Evolutionary conservation across 495 filamentous ascomycete genomes (phyloP), one percentile per base, ranked within the genome.

Genomic region (Glarea lozoyensis): DNA sequence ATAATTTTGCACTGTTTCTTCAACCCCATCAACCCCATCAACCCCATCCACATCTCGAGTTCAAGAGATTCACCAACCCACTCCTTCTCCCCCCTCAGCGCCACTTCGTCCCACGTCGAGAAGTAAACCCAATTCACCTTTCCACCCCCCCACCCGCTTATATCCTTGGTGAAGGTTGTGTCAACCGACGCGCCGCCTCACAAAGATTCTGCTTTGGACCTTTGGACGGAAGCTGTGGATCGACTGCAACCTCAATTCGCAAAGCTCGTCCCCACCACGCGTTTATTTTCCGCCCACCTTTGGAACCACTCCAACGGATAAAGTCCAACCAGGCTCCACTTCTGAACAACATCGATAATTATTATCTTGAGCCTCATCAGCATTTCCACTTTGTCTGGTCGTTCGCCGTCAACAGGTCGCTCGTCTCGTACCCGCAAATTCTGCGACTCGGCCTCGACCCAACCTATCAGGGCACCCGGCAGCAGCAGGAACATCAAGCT

Each of bases 321-420:
- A 54, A 54, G 43, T 42, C 46, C 36, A 41, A 16, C 15, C 29
- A 27, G 42, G 47, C 30, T 50, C 52, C 52, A 55, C 52, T 50
- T 37, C 4, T 54, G 40, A 50, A 40, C 19, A 40, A 30, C 25
- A 38, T 41, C 52, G 48, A 47, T 48, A 50, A 25, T 23, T 19
- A 29, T 37, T 20, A 38, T 31, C 30, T 46, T 50, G 42, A 50
- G 51, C 51, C 46, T 49, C 51, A 52, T 20, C 11, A 22, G 24
- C 23, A 10, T 18, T 40, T 27, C n/a, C 45, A 22, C 45, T 31
- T 20, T 17, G 13, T 10, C 13, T 22, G 19, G 5, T 19, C 10
- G 6, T 36, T 9, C 6, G 13, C 10, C 31, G 4, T 19, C n/a
- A 2, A 12, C 38, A 18, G 23, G 23, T 3, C 23, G n/a, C 18